Evolutionary conservation across 768 basidiomycete species (phyloP).

Genomic region (Kwoniella pini): DNA sequence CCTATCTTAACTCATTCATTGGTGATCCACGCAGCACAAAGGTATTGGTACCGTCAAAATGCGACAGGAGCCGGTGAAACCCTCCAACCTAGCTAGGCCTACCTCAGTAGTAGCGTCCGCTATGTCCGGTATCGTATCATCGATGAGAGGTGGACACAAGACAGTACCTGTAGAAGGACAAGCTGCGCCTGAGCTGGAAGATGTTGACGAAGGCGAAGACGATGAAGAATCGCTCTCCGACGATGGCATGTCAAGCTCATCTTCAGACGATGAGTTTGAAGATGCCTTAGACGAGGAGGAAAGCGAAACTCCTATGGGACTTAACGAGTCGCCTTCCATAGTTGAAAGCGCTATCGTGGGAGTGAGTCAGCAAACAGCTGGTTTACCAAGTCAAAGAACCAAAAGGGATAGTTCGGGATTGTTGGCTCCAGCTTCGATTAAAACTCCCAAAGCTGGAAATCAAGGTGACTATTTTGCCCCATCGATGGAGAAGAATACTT

Average conservation of each 20-base stretch:
- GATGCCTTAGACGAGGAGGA: slow-evolving; percentile 41
- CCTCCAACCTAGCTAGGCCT: slow-evolving; percentile 10
- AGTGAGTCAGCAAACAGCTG: slow-evolving; percentile 15
- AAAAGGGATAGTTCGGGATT: slow-evolving; percentile 26
- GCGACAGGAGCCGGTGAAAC: slow-evolving; percentile 15
- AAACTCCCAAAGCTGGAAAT: slow-evolving; percentile 21
- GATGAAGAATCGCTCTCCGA: slow-evolving; percentile 51
- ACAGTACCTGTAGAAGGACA: slow-evolving; percentile 60
- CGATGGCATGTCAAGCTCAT: slow-evolving; percentile 39
- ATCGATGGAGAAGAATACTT: background rate
- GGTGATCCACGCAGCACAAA: slow-evolving; percentile 39
- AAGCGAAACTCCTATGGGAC: slow-evolving; percentile 13
- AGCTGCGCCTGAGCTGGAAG: background rate
- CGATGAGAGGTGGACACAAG: slow-evolving; percentile 27
- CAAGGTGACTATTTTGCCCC: slow-evolving; percentile 29
- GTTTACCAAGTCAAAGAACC: slow-evolving; percentile 16
- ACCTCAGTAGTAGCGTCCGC: slow-evolving; percentile 17
- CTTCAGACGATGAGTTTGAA: slow-evolving; percentile 43
- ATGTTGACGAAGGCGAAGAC: slow-evolving; percentile 58
- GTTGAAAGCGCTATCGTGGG: slow-evolving; percentile 12
- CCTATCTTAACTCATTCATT: background rate
- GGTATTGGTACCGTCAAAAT: slow-evolving; percentile 54
- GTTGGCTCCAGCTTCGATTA: slow-evolving; percentile 9
- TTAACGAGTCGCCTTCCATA: slow-evolving; percentile 18
- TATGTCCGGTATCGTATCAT: slow-evolving; percentile 17